These are phyloP conservation scores for Pseudogymnoascus sp. DNA, from an alignment of 2,329 filamentous ascomycete genomes.

Conservation along the genomic window DNA sequence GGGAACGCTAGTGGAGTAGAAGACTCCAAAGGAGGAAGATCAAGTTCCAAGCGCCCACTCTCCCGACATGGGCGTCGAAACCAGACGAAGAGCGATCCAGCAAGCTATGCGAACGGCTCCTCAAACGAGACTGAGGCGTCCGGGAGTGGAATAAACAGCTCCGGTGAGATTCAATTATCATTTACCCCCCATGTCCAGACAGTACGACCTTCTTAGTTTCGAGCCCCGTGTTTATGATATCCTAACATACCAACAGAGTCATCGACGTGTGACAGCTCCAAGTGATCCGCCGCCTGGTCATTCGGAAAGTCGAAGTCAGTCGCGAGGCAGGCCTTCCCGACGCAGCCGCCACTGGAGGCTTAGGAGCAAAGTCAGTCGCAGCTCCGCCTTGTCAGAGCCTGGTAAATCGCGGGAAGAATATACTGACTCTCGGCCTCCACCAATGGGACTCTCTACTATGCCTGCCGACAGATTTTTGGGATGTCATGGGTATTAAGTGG, in stretches of 20 bases:
- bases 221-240: not conserved
- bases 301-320: conserved; percentile 12
- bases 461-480: not conserved
- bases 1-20: not conserved
- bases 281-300: conserved; percentile 20
- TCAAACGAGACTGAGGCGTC: conserved; percentile 20
- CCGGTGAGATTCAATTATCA: conserved; percentile 17
- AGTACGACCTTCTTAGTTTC: not conserved
- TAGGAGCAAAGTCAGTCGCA: conserved; percentile 15
- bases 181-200: not conserved
- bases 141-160: conserved; percentile 17
- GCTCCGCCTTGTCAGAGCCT: not conserved
- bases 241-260: conserved; percentile 15
- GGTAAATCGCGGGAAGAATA: not conserved
- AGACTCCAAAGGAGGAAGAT: conserved; percentile 12
- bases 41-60: conserved; percentile 13
- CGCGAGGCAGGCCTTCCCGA: conserved; percentile 15
- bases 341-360: conserved; percentile 25
- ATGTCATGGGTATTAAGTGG: not conserved
- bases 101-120: conserved; percentile 14
- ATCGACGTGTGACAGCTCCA: conserved; percentile 24
- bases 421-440: not conserved
- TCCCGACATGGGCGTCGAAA: conserved; percentile 19
- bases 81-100: conserved; percentile 22
- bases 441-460: not conserved